Percentiles rank a stretch among this genome's conserved stretches.
Conservation (phyloP, 129 eudicot species). For the Saposhnikovia divaricata region DNA sequence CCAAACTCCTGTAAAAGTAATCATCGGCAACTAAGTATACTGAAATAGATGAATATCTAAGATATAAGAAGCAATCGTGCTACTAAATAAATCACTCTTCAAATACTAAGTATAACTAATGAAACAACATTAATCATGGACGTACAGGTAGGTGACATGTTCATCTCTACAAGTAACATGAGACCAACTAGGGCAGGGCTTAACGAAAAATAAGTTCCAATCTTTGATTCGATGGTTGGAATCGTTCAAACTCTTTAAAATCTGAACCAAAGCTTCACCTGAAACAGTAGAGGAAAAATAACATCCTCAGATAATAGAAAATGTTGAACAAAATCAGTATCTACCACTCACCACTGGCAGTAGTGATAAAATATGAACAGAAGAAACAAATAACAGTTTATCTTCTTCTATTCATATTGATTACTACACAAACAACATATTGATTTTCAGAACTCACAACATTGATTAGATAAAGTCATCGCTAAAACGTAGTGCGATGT, state of each 20-base stretch:
- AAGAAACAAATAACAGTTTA: background rate
- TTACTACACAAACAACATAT: background rate
- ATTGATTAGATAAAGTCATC: background rate
- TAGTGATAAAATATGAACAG: background rate
- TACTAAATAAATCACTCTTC: background rate
- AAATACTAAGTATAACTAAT: no score
- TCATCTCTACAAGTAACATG: slow-evolving; percentile 68
- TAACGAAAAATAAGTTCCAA: slow-evolving; percentile 57
- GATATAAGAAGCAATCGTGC: background rate
- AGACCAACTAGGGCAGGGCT: slow-evolving; percentile 94
- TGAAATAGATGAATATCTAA: background rate
- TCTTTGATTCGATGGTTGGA: slow-evolving; percentile 37
- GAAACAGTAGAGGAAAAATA: slow-evolving; percentile 19
- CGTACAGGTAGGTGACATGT: slow-evolving; percentile 72
- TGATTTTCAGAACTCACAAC: background rate
- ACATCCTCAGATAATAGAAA: background rate
- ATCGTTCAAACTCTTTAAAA: slow-evolving; percentile 55
- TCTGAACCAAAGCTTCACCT: slow-evolving; percentile 57
- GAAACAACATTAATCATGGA: background rate
- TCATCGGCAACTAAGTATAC: background rate
- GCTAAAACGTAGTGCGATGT: background rate
- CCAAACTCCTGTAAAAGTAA: slow-evolving; percentile 55
- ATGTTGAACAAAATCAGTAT: background rate
- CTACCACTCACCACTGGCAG: background rate
- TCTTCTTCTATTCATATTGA: background rate